These are phyloP conservation scores for Aspergillus brunneoviolaceus DNA, from an alignment of 2,329 filamentous ascomycete species.

Conservation along the genomic window DNA sequence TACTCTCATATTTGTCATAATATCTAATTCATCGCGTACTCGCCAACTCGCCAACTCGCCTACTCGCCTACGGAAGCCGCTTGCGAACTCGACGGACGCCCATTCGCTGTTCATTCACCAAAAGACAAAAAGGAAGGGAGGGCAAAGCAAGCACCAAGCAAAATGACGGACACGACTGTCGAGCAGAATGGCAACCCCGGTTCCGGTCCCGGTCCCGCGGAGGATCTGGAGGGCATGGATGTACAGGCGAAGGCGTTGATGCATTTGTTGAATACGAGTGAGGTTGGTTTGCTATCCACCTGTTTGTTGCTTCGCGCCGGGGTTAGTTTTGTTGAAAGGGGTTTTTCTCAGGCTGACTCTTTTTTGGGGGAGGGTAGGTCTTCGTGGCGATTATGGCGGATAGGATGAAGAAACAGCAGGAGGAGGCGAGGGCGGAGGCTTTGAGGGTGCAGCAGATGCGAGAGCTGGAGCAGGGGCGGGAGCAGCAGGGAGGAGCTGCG, in stretches of 20 bases:
- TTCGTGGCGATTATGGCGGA: constrained; percentile 52
- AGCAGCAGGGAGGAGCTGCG: constrained; percentile 24
- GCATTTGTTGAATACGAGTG: constrained; percentile 48
- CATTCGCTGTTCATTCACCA: too few species aligned
- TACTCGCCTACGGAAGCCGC: too few species aligned
- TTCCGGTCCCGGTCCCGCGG: not conserved
- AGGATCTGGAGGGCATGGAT: constrained; percentile 43
- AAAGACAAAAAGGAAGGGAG: too few species aligned
- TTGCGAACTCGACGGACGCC: too few species aligned
- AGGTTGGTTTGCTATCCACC: constrained; percentile 25
- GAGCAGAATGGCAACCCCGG: constrained; percentile 18
- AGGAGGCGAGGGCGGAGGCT: constrained; percentile 40
- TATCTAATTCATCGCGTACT: too few species aligned
- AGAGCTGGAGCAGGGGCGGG: constrained; percentile 18
- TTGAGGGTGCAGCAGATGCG: constrained; percentile 28
- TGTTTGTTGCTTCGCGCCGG: too few species aligned
- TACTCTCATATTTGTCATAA: too few species aligned
- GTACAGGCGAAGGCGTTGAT: constrained; percentile 46
- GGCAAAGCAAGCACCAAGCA: constrained; percentile 12
- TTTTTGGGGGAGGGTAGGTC: constrained; percentile 30
- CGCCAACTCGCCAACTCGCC: too few species aligned
- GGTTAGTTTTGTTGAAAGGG: too few species aligned
- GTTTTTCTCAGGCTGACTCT: not conserved
- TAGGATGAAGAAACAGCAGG: constrained; percentile 50
- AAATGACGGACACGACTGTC: constrained; percentile 27